These are phyloP conservation scores for Fusarium piperis DNA, from an alignment of 2,329 filamentous ascomycete genomes.

Conservation along the genomic window DNA sequence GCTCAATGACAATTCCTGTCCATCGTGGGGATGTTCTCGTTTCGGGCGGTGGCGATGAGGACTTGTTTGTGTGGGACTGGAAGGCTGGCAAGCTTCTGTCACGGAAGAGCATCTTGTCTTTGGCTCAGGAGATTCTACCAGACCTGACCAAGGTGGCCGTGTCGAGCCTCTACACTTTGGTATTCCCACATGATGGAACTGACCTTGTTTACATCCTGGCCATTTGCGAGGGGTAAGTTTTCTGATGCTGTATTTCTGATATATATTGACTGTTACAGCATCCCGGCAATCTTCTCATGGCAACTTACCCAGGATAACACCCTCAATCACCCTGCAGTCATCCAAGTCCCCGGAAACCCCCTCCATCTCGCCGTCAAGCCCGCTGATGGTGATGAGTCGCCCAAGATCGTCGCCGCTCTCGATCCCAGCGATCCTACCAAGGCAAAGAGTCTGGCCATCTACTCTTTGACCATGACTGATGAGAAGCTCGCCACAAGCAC, in stretches of 20 bases:
- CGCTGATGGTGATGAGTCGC: conserved; percentile 28
- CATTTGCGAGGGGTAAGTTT: conserved; percentile 66
- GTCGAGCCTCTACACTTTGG: conserved; percentile 52
- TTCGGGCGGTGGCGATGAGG: conserved; percentile 86
- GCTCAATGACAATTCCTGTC: conserved; percentile 73
- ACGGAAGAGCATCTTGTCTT: conserved; percentile 61
- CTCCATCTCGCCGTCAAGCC: conserved; percentile 60
- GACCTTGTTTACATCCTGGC: conserved; percentile 56
- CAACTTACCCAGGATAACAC: conserved; percentile 58
- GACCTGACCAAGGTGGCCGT: conserved; percentile 58
- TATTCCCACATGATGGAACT: conserved; percentile 43
- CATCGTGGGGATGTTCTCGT: conserved; percentile 71
- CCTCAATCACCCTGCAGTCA: conserved; percentile 57
- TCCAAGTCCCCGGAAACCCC: conserved; percentile 71
- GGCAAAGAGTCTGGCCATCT: conserved; percentile 45
- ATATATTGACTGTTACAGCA: conserved; percentile 48
- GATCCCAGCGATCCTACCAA: conserved; percentile 47
- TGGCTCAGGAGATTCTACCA: conserved; percentile 51
- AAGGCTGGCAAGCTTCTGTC: conserved; percentile 61
- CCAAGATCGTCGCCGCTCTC: conserved; percentile 52
- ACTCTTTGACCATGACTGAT: conserved; percentile 46
- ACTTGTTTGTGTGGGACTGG: conserved; percentile 88
- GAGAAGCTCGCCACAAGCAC: conserved; percentile 45
- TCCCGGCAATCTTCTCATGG: conserved; percentile 74
- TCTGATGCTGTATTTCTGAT: background rate